These are phyloP conservation scores for Candida glaebosa DNA, from an alignment of 805 yeast species.

Conservation along the genomic window DNA sequence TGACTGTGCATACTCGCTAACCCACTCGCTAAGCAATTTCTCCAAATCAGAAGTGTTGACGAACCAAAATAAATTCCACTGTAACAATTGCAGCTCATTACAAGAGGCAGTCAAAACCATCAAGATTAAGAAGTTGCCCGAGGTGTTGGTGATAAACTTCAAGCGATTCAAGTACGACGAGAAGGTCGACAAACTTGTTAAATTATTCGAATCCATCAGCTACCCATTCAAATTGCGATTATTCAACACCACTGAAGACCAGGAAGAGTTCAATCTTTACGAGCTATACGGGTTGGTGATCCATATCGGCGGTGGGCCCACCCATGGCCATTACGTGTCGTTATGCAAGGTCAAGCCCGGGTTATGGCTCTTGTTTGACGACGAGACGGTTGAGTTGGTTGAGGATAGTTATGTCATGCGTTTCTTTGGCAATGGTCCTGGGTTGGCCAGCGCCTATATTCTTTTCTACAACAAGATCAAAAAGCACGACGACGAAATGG, in stretches of 20 bases:
- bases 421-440: slow-evolving; percentile 85
- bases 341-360: slow-evolving; percentile 71
- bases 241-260: slow-evolving; percentile 57
- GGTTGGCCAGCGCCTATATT: slow-evolving; percentile 88
- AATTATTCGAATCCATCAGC: slow-evolving; percentile 78
- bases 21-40: slow-evolving; percentile 77
- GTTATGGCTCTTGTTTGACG: slow-evolving; percentile 94
- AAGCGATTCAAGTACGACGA: slow-evolving; percentile 93
- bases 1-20: slow-evolving; percentile 53
- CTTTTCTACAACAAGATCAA: slow-evolving; percentile 58
- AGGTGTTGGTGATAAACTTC: slow-evolving; percentile 74
- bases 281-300: slow-evolving; percentile 85
- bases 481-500: slow-evolving; percentile 35
- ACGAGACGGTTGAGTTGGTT: slow-evolving; percentile 88
- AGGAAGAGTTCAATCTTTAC: slow-evolving; percentile 51
- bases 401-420: slow-evolving; percentile 78
- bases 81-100: slow-evolving; percentile 83
- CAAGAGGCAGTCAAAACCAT: slow-evolving; percentile 94
- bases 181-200: slow-evolving; percentile 72
- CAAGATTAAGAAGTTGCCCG: slow-evolving; percentile 74
- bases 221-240: slow-evolving; percentile 74
- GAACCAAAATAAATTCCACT: slow-evolving; percentile 86
- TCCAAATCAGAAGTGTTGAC: slow-evolving; percentile 81
- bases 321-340: slow-evolving; percentile 94
- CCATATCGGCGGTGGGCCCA: slow-evolving; percentile 96